These are phyloP conservation scores for Blastobotrys arbuscula DNA, from an alignment of 1,139 yeast species.

Conservation along the genomic window DNA sequence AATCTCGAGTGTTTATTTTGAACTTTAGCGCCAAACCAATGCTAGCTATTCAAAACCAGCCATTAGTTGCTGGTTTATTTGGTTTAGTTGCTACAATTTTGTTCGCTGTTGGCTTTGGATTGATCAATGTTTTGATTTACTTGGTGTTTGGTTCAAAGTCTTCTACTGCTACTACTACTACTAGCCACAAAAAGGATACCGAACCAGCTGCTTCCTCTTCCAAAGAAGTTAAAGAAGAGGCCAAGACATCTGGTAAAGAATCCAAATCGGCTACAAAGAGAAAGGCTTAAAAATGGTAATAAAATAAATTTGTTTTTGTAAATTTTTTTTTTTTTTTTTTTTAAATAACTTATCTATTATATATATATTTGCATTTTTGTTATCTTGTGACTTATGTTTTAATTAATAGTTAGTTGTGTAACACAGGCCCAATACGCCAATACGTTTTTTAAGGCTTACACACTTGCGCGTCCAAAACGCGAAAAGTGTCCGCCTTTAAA, in stretches of 20 bases:
- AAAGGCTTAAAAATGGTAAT: slow-evolving; percentile 16
- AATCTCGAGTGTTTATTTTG: slow-evolving; percentile 30
- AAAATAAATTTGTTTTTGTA: slow-evolving; percentile 1
- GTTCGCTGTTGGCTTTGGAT: slow-evolving; percentile 26
- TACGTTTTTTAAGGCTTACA: too few relatives aligned
- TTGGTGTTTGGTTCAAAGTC: slow-evolving; percentile 14
- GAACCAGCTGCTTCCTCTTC: slow-evolving; percentile 10
- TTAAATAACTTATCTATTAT: not conserved
- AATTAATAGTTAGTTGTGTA: too few relatives aligned
- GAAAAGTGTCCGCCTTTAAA: too few relatives aligned
- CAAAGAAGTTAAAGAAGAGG: slow-evolving; percentile 2
- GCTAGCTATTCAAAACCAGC: slow-evolving; percentile 32
- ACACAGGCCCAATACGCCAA: too few relatives aligned
- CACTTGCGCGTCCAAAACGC: too few relatives aligned
- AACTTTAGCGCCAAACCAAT: slow-evolving; percentile 31
- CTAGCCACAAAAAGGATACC: slow-evolving; percentile 14
- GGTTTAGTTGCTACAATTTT: slow-evolving; percentile 21
- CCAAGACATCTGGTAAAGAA: slow-evolving; percentile 17
- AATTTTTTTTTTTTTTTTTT: slow-evolving; percentile 1
- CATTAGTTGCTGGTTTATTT: slow-evolving; percentile 31
- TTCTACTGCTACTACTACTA: slow-evolving; percentile 13
- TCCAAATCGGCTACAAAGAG: slow-evolving; percentile 25
- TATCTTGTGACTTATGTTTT: not conserved
- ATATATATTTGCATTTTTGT: not conserved
- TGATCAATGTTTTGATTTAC: slow-evolving; percentile 24